These are phyloP conservation scores for Bombardia bombarda DNA, from an alignment of 495 filamentous ascomycete species.

Conservation along the genomic window DNA sequence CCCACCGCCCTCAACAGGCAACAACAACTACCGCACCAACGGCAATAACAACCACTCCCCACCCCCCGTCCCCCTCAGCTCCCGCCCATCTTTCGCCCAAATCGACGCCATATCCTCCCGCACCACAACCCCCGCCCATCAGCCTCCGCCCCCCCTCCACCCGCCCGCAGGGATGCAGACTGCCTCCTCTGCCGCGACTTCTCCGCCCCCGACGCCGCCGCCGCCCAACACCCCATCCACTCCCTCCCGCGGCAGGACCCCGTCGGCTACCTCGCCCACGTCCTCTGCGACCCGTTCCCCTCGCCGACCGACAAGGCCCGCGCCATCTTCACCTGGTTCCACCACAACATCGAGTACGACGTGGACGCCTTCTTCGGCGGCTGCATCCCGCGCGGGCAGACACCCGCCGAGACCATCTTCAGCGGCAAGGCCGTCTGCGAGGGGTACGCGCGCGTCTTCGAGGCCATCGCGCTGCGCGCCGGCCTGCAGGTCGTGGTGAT, in stretches of 20 bases:
- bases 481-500: constrained; percentile 68
- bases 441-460: constrained; percentile 82
- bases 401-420: constrained; percentile 57
- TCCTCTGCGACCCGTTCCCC: constrained; percentile 70
- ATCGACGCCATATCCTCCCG: constrained; percentile 32
- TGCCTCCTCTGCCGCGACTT: constrained; percentile 88
- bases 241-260: constrained; percentile 56
- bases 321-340: constrained; percentile 88
- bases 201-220: constrained; percentile 68
- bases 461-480: constrained; percentile 60
- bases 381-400: constrained; percentile 52
- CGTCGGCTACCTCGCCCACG: constrained; percentile 61
- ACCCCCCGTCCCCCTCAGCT: constrained; percentile 39
- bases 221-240: constrained; percentile 64
- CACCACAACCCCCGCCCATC: not conserved
- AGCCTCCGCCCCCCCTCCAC: constrained; percentile 14
- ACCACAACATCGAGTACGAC: constrained; percentile 90
- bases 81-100: constrained; percentile 33
- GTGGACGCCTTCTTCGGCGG: constrained; percentile 64
- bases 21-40: constrained; percentile 12
- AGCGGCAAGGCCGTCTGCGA: constrained; percentile 81
- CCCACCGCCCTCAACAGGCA: constrained; percentile 29
- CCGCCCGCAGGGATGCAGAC: constrained; percentile 13
- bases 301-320: constrained; percentile 84
- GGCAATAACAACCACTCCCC: constrained; percentile 23